These are phyloP conservation scores for Schizochytrium sp. DNA, from an alignment of 108 stramenopile genomes.

Conservation along the genomic window DNA sequence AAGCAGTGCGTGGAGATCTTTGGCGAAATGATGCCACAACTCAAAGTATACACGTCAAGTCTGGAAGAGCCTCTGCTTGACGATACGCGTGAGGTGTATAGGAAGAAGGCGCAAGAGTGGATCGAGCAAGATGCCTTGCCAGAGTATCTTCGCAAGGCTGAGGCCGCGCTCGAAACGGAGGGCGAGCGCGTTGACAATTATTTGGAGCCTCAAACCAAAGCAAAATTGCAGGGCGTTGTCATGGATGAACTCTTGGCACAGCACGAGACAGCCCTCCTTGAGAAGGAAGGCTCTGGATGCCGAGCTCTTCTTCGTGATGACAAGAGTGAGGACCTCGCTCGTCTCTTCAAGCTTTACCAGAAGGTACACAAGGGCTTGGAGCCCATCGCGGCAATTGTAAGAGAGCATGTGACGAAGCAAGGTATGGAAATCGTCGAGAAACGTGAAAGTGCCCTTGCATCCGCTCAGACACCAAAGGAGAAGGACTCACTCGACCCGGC, in stretches of 20 bases:
- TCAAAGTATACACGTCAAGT: conserved; percentile 90
- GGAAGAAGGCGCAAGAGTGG: conserved; percentile 93
- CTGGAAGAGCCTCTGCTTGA: conserved; percentile 89
- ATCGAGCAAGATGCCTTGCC: conserved; percentile 93
- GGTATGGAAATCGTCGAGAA: conserved; percentile 88
- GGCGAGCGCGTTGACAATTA: conserved; percentile 88
- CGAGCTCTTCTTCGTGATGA: conserved; percentile 93
- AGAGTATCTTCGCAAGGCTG: conserved; percentile 96
- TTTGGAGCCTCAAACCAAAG: conserved; percentile 89
- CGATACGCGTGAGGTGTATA: conserved; percentile 90
- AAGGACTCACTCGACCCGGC: conserved; percentile 92
- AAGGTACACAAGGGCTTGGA: conserved; percentile 91
- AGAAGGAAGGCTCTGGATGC: conserved; percentile 97
- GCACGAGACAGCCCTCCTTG: conserved; percentile 89
- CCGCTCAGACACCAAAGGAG: conserved; percentile 35
- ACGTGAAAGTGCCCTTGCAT: conserved; percentile 76
- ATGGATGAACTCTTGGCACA: conserved; percentile 95
- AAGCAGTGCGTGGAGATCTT: conserved; percentile 93
- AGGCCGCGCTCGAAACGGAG: conserved; percentile 90
- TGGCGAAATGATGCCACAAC: conserved; percentile 92
- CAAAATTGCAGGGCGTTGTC: conserved; percentile 88
- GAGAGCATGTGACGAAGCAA: conserved; percentile 84
- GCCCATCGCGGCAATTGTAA: conserved; percentile 91
- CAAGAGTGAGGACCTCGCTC: conserved; percentile 91
- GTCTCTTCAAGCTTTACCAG: conserved; percentile 95